A percentile compares a stretch with the other conserved stretches of the same genome.
phyloP scores from a whole-genome alignment of 202 grass and related monocot species.

The Alloteropsis angusta region DNA sequence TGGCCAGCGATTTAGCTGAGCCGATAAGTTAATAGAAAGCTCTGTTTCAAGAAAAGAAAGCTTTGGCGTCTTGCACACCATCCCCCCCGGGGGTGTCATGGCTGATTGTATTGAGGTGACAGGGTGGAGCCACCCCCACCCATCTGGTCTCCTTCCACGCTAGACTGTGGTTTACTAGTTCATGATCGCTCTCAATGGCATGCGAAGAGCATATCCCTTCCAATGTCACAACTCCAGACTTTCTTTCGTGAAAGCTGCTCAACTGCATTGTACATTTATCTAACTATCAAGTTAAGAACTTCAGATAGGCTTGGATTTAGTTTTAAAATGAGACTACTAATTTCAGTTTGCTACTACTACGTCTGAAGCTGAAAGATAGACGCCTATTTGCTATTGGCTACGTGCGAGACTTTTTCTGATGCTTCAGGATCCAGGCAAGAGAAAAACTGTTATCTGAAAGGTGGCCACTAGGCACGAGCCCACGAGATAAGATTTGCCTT shows the following conservation, averaged over 20 bases:
- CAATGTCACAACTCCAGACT: not conserved
- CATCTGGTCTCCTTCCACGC: no score
- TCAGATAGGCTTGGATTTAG: not conserved
- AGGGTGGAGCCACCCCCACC: no score
- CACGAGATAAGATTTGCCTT: not conserved
- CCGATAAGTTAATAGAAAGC: no score
- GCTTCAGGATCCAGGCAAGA: not conserved
- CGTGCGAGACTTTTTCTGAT: not conserved
- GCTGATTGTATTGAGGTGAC: no score
- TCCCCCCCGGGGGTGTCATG: no score
- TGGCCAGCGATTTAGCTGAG: no score
- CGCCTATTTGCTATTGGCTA: not conserved
- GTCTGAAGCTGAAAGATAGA: not conserved
- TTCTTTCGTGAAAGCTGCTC: not conserved
- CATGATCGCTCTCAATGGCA: not conserved
- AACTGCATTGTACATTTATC: not conserved
- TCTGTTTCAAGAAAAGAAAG: no score
- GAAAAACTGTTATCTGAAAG: not conserved
- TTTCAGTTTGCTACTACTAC: constrained; percentile 5
- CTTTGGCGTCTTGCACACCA: no score
- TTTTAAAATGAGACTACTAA: not conserved
- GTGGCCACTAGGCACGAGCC: no score
- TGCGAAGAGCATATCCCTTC: not conserved
- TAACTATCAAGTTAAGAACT: not conserved
- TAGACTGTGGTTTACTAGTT: no score